Base-by-base conservation (phyloP, 2,329 filamentous ascomycete species). In the Aspergillus niger region DNA sequence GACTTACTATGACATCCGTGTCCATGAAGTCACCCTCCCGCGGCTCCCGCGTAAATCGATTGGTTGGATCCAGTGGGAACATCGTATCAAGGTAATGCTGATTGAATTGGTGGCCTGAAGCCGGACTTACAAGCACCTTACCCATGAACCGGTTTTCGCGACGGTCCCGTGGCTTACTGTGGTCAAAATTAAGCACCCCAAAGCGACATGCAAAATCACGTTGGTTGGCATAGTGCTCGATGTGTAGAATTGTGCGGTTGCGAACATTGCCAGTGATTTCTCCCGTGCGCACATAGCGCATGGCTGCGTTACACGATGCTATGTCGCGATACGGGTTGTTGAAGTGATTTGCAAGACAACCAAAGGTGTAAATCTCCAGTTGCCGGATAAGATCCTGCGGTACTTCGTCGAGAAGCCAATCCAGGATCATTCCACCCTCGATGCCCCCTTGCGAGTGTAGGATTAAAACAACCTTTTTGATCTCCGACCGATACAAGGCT, bases 211-310 rank as follows among this genome's bases (percentile, higher is more conserved):
- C 90, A 65, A 91, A 90, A 68, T 95, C 91, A 15, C 81, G 83
- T 8, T 83, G 83, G 70, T 93, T 90, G 2, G 88, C 89, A 69
- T 93, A 95, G 74, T 95, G 91, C 75, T 95, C 91, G 41, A 95
- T 88, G 65, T 92, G 83, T 5, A 84, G 82, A 55, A 94, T 87
- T 2, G 84, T 84, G 43, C 65, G 58, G 11, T 17, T 24, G 38
- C 30, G 8, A 3, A 20, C 5, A n/a, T 15, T 11, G 5, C 44
- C 15, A 6, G 5, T 24, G 5, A 38, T 24, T 3, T n/a, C 26
- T 17, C 75, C 74, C 10, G 71, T 68, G 58, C 75, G 67, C 11
- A 74, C 72, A 30, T 50, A 50, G 26, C 17, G 47, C 13, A 15
- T 50, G 7, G 8, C 47, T 50, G 47, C 15, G 26, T 17, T 50